Base-by-base conservation (phyloP, 148 eudicot genomes). In the Rhododendron mucronatum region DNA sequence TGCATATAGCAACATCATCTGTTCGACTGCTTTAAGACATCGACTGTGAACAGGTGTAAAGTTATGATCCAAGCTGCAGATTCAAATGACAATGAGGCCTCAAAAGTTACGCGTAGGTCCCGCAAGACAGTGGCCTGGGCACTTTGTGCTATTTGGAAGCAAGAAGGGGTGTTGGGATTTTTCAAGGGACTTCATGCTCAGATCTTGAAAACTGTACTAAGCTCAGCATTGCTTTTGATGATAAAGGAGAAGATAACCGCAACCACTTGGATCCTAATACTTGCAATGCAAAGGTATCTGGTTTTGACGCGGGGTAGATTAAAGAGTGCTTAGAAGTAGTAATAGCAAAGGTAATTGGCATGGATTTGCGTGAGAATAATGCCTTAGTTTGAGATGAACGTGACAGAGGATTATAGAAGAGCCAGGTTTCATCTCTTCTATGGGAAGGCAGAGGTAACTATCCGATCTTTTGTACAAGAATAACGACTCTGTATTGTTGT, bases 11-110 rank as follows among this genome's bases (percentile, higher is more conserved):
- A 28, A 3, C 59, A 4, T 33, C 71, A 39, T 30, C 37, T 53
- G 55, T 50, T 47, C 8, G 0, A 47, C 81, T 67, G 18, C 57
- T 65, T 30, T 15, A 82, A 2, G 69, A 33, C 73, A 59, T 84
- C 28, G 63, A 45, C 47, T 55, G 26, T 63, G 55, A 77, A 48
- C 87, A 91, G 92, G 91, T 89, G 91, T 81, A 91, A 91, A 85
- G 91, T 91, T 23, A 91, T 91, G 91, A 91, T 91, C 85, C 91
- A 89, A 84, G 91, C 91, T 87, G 91, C 88, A 41, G 91, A 89
- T 2, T 15, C 85, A 7, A 37, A 76, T 81, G 88, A 85, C 33
- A 86, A 87, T 75, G 85, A 67, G 21, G 30, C 82, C 57, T 69
- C 84, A 50, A 77, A 87, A 74, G 45, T 84, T 5, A 85, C 53